Conservation (phyloP, 495 filamentous ascomycete species). For the Lophium mytilinum region DNA sequence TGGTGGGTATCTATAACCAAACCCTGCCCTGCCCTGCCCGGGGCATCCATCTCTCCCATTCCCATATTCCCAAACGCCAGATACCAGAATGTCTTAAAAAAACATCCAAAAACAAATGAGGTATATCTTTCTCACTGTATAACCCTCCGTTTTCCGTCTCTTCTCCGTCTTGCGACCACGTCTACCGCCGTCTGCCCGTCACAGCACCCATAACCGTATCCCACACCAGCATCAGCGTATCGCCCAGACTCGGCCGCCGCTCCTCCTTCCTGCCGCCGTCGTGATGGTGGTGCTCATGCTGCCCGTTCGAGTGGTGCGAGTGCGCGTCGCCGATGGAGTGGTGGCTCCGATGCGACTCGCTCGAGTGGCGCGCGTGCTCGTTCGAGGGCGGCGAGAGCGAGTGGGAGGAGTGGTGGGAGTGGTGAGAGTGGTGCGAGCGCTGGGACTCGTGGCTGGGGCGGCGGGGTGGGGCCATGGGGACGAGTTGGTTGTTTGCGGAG, state of each 20-base stretch:
- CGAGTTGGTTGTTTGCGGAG: not conserved
- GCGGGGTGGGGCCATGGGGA: not conserved
- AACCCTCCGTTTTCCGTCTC: not conserved
- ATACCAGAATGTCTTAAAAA: too few species aligned
- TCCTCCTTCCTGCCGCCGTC: not conserved
- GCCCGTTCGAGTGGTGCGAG: not conserved
- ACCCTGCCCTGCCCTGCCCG: too few species aligned
- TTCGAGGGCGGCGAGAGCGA: not conserved
- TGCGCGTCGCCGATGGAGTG: not conserved
- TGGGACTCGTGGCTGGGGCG: constrained; percentile 4
- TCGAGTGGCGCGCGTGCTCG: not conserved
- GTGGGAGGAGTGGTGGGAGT: constrained; percentile 4
- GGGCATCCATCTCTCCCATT: too few species aligned
- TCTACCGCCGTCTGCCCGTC: constrained; percentile 4
- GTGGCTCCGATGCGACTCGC: not conserved
- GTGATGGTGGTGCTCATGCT: not conserved
- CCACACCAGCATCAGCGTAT: constrained; percentile 16
- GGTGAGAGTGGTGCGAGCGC: constrained; percentile 4
- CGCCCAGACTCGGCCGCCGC: constrained; percentile 14
- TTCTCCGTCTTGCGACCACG: not conserved
- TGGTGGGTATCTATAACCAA: too few species aligned
- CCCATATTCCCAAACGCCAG: too few species aligned
- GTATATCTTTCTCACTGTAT: not conserved
- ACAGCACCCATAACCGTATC: constrained; percentile 4
- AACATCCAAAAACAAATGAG: too few species aligned